Percentiles rank a stretch among this genome's conserved stretches.
Evolutionary conservation across 164 flowering plant genomes (phyloP).

Genomic region (Umbellularia californica): DNA sequence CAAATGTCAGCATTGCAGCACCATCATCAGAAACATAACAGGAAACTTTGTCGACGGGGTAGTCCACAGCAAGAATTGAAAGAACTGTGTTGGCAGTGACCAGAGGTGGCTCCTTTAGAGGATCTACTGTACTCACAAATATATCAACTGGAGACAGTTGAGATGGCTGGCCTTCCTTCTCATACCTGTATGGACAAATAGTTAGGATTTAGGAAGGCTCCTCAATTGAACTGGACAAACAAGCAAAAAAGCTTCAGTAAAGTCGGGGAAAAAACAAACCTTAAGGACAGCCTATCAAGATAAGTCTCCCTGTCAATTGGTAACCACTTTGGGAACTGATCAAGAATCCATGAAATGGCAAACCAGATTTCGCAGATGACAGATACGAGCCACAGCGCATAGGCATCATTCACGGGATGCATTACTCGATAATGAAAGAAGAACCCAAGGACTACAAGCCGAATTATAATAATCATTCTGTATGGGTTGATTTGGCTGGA

Average conservation of each 20-base stretch:
- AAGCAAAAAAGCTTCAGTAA: neutral
- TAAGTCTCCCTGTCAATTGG: conserved; percentile 67
- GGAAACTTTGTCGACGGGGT: conserved; percentile 62
- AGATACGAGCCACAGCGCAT: conserved; percentile 56
- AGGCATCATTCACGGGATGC: conserved; percentile 58
- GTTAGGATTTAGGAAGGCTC: too few relatives aligned
- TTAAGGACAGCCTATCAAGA: conserved; percentile 53
- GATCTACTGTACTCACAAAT: conserved; percentile 71
- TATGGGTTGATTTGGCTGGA: conserved; percentile 66
- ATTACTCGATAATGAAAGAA: conserved; percentile 59
- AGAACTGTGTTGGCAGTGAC: conserved; percentile 74
- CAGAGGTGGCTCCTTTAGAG: conserved; percentile 63
- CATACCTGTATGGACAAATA: conserved; percentile 38
- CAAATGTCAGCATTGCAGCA: conserved; percentile 74
- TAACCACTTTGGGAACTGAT: conserved; percentile 68
- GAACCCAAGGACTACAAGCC: conserved; percentile 55
- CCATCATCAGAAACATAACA: conserved; percentile 85
- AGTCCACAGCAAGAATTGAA: conserved; percentile 70
- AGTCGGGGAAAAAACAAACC: conserved; percentile 27
- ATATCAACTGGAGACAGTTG: conserved; percentile 52
- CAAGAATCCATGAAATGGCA: conserved; percentile 64
- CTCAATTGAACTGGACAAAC: neutral
- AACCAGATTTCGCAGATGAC: conserved; percentile 74
- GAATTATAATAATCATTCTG: conserved; percentile 56
- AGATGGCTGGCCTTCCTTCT: conserved; percentile 63